A percentile compares a stretch with the other conserved stretches of the same genome.
Conservation (phyloP, 139 green algal genomes). For the Nannochloris sp. region DNA sequence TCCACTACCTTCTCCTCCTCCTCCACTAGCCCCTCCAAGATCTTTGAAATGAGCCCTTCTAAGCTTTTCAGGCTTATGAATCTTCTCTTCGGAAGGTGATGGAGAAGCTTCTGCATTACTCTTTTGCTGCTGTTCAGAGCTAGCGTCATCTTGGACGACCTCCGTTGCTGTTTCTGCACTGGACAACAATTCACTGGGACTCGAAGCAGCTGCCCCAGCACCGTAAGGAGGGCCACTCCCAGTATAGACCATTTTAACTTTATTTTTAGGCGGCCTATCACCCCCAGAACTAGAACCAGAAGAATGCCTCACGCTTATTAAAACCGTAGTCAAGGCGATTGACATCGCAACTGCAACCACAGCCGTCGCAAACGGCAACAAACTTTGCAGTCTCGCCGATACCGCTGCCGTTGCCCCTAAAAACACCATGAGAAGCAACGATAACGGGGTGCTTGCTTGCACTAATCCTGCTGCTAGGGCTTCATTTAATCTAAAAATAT, state of each 20-base stretch:
- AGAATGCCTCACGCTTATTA: neutral
- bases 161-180: no score
- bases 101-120: no score
- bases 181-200: no score
- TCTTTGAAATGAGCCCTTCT: no score
- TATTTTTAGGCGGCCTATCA: neutral
- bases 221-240: neutral
- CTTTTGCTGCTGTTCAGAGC: no score
- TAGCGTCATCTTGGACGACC: no score
- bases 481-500: conserved; percentile 27
- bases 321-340: neutral
- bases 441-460: neutral
- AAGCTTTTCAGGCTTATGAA: no score
- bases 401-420: neutral
- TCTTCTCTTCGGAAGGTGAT: no score
- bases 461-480: conserved; percentile 12
- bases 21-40: no score
- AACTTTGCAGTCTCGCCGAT: neutral
- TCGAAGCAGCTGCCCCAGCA: no score
- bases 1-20: no score
- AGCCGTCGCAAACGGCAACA: conserved; percentile 9
- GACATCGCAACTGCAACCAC: neutral
- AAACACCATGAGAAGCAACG: neutral
- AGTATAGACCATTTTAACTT: neutral
- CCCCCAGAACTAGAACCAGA: neutral